Evolutionary conservation across 352 stramenopile genomes (phyloP).

Genomic region (Elongisporangium prolatum): DNA sequence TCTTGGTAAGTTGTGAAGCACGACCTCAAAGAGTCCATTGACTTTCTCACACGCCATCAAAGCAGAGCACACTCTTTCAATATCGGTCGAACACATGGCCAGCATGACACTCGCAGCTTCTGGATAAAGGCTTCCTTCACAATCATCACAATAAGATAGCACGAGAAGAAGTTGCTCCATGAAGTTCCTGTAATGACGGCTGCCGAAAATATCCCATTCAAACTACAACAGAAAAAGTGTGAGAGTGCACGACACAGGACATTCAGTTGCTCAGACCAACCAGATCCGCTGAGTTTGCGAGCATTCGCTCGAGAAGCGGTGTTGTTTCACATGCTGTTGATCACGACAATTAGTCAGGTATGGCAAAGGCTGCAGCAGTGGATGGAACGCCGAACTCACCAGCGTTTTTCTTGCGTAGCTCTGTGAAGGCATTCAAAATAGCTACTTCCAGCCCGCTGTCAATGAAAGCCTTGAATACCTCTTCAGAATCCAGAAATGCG

Average conservation of each 20-base stretch:
- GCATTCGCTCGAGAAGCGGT: not conserved
- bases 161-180: constrained; percentile 22
- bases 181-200: constrained; percentile 11
- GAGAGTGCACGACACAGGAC: not conserved
- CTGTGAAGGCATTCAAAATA: constrained; percentile 5
- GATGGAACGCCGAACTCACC: not conserved
- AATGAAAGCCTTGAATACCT: constrained; percentile 10
- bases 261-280: not conserved
- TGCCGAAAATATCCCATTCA: constrained; percentile 36
- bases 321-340: not conserved
- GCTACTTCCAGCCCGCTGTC: constrained; percentile 4
- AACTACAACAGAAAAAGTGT: constrained; percentile 16
- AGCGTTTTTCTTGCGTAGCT: constrained; percentile 9
- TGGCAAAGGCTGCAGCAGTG: not conserved
- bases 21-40: constrained; percentile 5
- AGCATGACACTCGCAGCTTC: constrained; percentile 25
- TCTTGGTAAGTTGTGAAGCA: constrained; percentile 16
- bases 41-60: constrained; percentile 7
- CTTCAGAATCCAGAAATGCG: constrained; percentile 14
- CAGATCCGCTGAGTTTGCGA: constrained; percentile 5
- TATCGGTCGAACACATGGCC: constrained; percentile 28
- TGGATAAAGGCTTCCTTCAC: constrained; percentile 13
- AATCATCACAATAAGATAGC: constrained; percentile 18
- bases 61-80: constrained; percentile 8
- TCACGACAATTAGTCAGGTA: not conserved